Evolutionary conservation across 164 flowering plant genomes (phyloP), one percentile per base, ranked within the genome.

Genomic region (Dillenia suffruticosa): DNA sequence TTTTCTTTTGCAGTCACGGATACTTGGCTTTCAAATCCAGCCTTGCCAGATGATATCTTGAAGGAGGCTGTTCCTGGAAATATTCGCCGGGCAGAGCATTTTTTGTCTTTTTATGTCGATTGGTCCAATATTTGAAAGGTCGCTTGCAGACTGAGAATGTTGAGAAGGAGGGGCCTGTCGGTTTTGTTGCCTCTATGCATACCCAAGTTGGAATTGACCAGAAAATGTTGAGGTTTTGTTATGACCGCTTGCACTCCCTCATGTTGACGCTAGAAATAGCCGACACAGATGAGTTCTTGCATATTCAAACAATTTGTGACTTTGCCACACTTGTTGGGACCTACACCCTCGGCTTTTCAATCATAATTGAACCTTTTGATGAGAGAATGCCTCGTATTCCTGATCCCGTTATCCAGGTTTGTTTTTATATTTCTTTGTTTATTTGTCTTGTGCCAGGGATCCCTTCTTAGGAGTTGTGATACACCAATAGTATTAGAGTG

Each of bases 311-410:
- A 26, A 83, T 95, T 49, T 92, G 99, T 69, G 92, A 95, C 74
- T 87, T 95, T 74, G 99, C 98, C 59, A 95, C 99, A 48, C 87
- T 95, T 60, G 89, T 95, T 52, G 99, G 97, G 68, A 92, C 99
- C 5, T 92, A 95, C 68, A 68, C 90, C 13, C 81, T 87, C 45
- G 98, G 99, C 43, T 95, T 92, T 79, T 92, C 97, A 45, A 90
- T 95, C 47, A 92, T 95, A 43, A 92, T 95, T 69, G 99, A 95
- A 77, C 99, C 99, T 56, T 84, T 71, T 79, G 99, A 95, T 82
- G 99, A 95, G 77, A 87, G 99, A 74, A 95, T 95, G 99, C 99
- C 99, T 6, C 89, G 90, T 72, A 87, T 92, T 72, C 98, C 96
- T 56, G 99, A 95, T 57, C 99, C 99, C 49, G 85, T 95, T n/a